Conservation (phyloP, 129 eudicot genomes). For the Dittrichia graveolens region DNA sequence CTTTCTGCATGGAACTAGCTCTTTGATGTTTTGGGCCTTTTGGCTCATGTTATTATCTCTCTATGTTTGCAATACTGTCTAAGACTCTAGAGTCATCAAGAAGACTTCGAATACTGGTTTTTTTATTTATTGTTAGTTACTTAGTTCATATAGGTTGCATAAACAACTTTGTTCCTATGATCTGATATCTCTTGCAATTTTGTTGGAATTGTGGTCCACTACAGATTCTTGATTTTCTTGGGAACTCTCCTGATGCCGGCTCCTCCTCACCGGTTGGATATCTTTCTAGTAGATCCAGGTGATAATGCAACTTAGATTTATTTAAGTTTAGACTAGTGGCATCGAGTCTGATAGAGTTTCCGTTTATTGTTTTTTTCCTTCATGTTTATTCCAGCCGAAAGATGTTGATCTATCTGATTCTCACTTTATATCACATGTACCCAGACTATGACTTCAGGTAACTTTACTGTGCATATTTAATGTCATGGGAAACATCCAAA, state of each 20-base stretch:
- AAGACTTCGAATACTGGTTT: no score
- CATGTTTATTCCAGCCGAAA: slow-evolving; percentile 65
- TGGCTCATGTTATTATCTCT: background rate
- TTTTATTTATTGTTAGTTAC: no score
- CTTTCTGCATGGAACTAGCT: background rate
- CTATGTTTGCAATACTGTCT: background rate
- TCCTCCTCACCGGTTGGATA: slow-evolving; percentile 69
- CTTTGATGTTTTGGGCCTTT: background rate
- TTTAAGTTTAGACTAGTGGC: slow-evolving; percentile 9
- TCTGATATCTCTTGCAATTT: slow-evolving; percentile 1
- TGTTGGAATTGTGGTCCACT: slow-evolving; percentile 21
- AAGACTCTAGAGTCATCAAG: background rate
- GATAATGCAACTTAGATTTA: slow-evolving; percentile 17
- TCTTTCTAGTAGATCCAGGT: slow-evolving; percentile 80
- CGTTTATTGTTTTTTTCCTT: background rate
- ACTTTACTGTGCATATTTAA: slow-evolving; percentile 20
- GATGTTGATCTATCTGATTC: slow-evolving; percentile 86
- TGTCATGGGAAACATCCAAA: slow-evolving; percentile 20
- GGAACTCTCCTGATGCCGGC: slow-evolving; percentile 71
- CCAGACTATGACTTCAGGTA: slow-evolving; percentile 99
- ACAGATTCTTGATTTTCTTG: slow-evolving; percentile 85
- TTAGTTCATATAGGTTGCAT: background rate
- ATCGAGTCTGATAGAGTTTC: slow-evolving; percentile 28
- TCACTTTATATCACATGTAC: slow-evolving; percentile 86
- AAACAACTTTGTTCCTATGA: background rate